A percentile compares a stretch with the other conserved stretches of the same genome.
Evolutionary conservation across 148 eudicot species (phyloP).

Genomic region (Dianthus caryophyllus): DNA sequence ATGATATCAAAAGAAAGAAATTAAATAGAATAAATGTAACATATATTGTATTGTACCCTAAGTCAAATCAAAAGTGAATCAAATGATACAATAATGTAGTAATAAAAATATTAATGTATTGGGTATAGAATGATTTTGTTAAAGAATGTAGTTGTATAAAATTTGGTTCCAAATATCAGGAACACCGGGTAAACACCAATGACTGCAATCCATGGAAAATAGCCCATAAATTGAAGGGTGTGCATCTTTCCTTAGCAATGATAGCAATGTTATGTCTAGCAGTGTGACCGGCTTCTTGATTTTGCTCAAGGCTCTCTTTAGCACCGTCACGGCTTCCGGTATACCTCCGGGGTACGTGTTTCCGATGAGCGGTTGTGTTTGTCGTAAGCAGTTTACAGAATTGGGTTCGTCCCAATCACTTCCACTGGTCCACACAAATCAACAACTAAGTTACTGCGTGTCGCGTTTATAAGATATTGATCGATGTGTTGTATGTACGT

Average conservation of each 20-base stretch:
- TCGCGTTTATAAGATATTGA: too few species aligned
- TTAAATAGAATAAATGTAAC: not conserved
- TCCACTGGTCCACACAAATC: constrained; percentile 49
- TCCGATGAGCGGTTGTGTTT: constrained; percentile 49
- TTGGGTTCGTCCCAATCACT: constrained; percentile 66
- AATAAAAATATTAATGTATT: constrained; percentile 3
- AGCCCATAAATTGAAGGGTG: constrained; percentile 70
- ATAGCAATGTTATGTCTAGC: constrained; percentile 68
- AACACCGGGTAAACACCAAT: constrained; percentile 93
- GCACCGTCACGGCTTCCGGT: constrained; percentile 46
- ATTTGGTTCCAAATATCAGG: constrained; percentile 96
- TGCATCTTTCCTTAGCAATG: constrained; percentile 70
- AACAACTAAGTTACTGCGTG: too few species aligned
- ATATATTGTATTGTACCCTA: not conserved
- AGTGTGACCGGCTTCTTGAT: constrained; percentile 57
- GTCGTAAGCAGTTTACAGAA: constrained; percentile 46
- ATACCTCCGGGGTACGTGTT: constrained; percentile 54
- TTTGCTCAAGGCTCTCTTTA: constrained; percentile 55
- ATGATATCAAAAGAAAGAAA: too few species aligned
- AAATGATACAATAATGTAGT: not conserved
- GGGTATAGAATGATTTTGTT: constrained; percentile 9
- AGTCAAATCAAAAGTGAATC: not conserved
- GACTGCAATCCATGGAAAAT: constrained; percentile 69
- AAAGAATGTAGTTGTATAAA: constrained; percentile 52
- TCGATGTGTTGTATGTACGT: too few species aligned